Evolutionary conservation across 2,329 filamentous ascomycete genomes (phyloP), one percentile per base, ranked within the genome.

Genomic region (Colletotrichum siamense): DNA sequence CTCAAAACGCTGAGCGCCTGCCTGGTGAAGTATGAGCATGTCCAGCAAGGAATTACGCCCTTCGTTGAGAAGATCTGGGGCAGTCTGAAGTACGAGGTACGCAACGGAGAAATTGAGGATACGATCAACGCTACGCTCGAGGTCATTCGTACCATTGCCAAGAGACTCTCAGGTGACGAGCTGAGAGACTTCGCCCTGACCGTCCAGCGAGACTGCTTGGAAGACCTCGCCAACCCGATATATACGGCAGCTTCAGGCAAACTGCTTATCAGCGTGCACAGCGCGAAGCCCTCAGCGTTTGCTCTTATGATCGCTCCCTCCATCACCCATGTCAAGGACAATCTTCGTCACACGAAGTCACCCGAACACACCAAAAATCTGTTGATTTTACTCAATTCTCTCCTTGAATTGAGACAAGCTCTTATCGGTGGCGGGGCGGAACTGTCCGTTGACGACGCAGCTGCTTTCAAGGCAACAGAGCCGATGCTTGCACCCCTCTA

Each of bases 71-170:
- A 88, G 61, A 87, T 92, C 63, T 92, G 91, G 91, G 85, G 86
- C 34, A 90, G 90, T n/a, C 87, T 92, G 63, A 92, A 92, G 80
- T 92, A 91, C 76, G 91, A 92, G 78, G 91, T 92, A 15, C 89
- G 91, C 39, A 92, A 92, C 70, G 91, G 91, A 15, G 91, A 92
- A 75, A 86, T 91, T 10, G 87, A 89, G 75, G 91, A 92, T 77
- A 88, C 88, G 1, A 89, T 92, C 16, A 88, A 91, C 80, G 88
- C 88, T 5, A 92, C 91, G 1, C 82, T 92, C 18, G 88, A 89
- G 62, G 89, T 91, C 5, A 86, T 92, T 69, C 87, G 88, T 39
- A 85, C 88, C 12, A 84, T 92, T 4, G 85, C 89, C 0, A 85
- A 82, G 10, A 85, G 86, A 63, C 84, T 92, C 5, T 84, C 86